phyloP scores from a whole-genome alignment of 2,329 filamentous ascomycete species.

The Teratosphaeria epicoccoides region DNA sequence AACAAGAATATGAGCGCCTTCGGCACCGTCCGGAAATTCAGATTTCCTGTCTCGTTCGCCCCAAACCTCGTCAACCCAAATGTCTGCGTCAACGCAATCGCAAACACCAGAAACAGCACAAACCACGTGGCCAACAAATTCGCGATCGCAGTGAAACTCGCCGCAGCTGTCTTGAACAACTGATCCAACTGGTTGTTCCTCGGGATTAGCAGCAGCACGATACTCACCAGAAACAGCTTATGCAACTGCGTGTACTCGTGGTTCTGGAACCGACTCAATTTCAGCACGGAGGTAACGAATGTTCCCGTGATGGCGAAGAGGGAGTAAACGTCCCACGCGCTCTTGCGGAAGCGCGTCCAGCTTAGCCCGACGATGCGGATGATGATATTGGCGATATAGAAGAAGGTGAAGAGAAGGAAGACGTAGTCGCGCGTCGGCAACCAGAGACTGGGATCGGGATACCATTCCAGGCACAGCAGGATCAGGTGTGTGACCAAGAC shows the following conservation, averaged over 20 bases:
- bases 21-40: slow-evolving; percentile 89
- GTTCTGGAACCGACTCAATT: slow-evolving; percentile 48
- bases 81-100: slow-evolving; percentile 89
- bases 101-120: slow-evolving; percentile 89
- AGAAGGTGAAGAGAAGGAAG: slow-evolving; percentile 69
- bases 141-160: slow-evolving; percentile 78
- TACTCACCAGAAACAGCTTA: slow-evolving; percentile 86
- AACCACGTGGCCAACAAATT: slow-evolving; percentile 96
- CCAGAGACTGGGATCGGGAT: slow-evolving; percentile 63
- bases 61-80: slow-evolving; percentile 92
- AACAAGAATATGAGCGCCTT: slow-evolving; percentile 91
- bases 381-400: slow-evolving; percentile 72
- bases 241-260: slow-evolving; percentile 68
- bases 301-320: slow-evolving; percentile 69
- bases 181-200: slow-evolving; percentile 95
- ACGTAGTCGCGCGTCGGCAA: slow-evolving; percentile 54
- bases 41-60: slow-evolving; percentile 57
- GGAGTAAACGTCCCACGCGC: slow-evolving; percentile 92
- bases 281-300: slow-evolving; percentile 69
- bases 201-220: slow-evolving; percentile 82
- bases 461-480: slow-evolving; percentile 76
- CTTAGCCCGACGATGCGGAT: slow-evolving; percentile 81
- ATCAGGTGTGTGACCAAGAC: slow-evolving; percentile 74
- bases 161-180: slow-evolving; percentile 95
- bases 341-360: slow-evolving; percentile 83